A percentile compares a stretch with the other conserved stretches of the same genome.
phyloP scores from a whole-genome alignment of 2,329 filamentous ascomycete species.

The Triangularia setosa region DNA sequence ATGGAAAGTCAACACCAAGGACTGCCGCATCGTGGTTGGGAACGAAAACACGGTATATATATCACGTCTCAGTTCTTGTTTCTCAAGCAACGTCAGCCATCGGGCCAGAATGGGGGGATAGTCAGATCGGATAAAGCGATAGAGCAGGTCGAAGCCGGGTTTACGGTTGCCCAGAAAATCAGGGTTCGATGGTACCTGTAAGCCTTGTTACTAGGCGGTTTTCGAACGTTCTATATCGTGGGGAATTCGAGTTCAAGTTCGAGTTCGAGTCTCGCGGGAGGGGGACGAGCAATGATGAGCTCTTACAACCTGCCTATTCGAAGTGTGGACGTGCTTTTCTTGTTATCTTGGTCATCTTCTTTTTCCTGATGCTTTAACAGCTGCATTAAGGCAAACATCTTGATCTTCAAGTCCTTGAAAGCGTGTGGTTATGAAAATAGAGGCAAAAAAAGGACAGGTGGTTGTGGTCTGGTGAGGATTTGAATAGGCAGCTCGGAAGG shows the following conservation, averaged over 20 bases:
- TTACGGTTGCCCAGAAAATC: background rate
- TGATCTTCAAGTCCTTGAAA: background rate
- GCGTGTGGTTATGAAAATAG: background rate
- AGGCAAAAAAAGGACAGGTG: background rate
- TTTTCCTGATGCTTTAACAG: background rate
- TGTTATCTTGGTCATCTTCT: background rate
- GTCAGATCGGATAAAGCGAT: background rate
- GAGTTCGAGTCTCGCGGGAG: background rate
- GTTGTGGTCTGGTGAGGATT: background rate
- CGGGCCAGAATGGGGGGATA: background rate
- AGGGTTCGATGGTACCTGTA: background rate
- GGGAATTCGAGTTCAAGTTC: background rate
- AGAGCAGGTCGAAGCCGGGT: background rate
- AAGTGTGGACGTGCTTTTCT: background rate
- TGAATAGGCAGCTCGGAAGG: background rate
- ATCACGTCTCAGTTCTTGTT: background rate
- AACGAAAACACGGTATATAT: background rate
- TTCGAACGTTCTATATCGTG: background rate
- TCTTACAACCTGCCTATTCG: background rate
- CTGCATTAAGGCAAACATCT: background rate
- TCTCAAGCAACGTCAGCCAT: background rate
- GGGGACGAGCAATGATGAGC: background rate
- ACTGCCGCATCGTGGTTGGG: background rate
- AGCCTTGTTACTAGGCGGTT: background rate
- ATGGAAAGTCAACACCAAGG: background rate